A percentile compares a stretch with the other conserved stretches of the same genome.
Conservation (phyloP, 1,139 yeast genomes). For the Suzukiozyma palmioleophila region DNA sequence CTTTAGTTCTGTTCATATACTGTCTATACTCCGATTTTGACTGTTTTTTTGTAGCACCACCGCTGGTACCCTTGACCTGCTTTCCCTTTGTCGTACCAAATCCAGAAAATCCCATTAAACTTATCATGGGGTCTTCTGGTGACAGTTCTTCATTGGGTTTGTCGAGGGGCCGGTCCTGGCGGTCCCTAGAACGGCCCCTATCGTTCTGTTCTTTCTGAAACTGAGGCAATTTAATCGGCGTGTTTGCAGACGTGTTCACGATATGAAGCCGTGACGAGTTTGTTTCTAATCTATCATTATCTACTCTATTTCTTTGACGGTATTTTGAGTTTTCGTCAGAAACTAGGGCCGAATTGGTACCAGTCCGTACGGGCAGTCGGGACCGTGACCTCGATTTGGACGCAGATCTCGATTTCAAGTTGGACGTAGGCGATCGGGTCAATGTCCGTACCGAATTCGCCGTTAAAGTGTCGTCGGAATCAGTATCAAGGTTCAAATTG, state of each 20-base stretch:
- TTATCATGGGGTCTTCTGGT: slow-evolving; percentile 23
- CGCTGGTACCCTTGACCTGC: slow-evolving; percentile 49
- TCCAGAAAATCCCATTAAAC: slow-evolving; percentile 63
- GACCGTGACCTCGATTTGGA: slow-evolving; percentile 17
- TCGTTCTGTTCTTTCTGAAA: slow-evolving; percentile 6
- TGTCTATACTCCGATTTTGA: slow-evolving; percentile 53
- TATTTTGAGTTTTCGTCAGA: slow-evolving; percentile 4
- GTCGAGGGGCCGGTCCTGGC: slow-evolving; percentile 11
- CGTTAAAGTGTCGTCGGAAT: neutral
- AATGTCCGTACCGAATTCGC: neutral
- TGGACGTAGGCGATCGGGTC: neutral
- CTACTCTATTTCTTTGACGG: slow-evolving; percentile 9
- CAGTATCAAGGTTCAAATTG: neutral
- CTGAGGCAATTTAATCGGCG: slow-evolving; percentile 4
- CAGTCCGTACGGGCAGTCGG: slow-evolving; percentile 16
- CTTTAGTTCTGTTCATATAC: slow-evolving; percentile 61
- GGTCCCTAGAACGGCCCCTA: slow-evolving; percentile 9
- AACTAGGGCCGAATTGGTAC: neutral
- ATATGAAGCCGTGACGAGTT: slow-evolving; percentile 9
- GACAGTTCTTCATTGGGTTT: slow-evolving; percentile 14
- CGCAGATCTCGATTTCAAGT: neutral
- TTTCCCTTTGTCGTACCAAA: slow-evolving; percentile 61
- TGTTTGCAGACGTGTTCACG: slow-evolving; percentile 9
- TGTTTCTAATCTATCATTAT: slow-evolving; percentile 3
- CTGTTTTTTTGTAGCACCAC: slow-evolving; percentile 41